Base-by-base conservation (phyloP, 495 filamentous ascomycete species). In the Neurospora sp. region DNA sequence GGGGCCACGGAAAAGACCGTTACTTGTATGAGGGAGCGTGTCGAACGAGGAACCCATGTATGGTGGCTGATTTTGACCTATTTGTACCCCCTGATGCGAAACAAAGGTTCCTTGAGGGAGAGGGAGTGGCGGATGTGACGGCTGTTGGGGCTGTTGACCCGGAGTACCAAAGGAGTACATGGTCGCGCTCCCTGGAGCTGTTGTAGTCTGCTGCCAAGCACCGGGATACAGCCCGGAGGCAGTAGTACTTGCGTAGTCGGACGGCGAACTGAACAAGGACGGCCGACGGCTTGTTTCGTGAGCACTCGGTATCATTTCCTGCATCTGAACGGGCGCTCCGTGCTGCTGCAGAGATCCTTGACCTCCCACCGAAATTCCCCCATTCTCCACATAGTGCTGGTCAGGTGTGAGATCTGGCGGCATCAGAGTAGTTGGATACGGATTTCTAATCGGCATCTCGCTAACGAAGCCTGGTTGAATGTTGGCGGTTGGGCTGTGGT, bases 201-300 rank as follows among this genome's bases (percentile, higher is more conserved):
- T 75, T 3, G 81, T 82, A 6, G 71, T 59, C 47, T 76, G 77
- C 65, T 79, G 78, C 77, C 76, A 78, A 20, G 53, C 37, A 6
- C 76, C 73, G 12, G 74, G 44, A 69, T 83, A 83, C 22, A 84
- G 71, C 0, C 72, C 75, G 6, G 82, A 71, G 0, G 75, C 79
- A 38, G 78, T 71, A 14, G 79, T 76, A 69, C 72, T 81, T 18
- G 74, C 70, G 45, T 81, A 84, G 14, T 83, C 83, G 8, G 81
- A 53, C 0, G 77, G 76, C 0, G 81, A 73, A 31, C 75, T 77
- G 74, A 80, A 83, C 41, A 83, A 72, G 1, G 80, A 80, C 22
- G 80, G 76, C 16, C 83, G 75, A 68, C 82, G 76, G 35, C 77
- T 76, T 0, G 76, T 68, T 39, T 81, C 81, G 65, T 85, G 82